These are phyloP conservation scores for Geotrichum carabidarum DNA, from an alignment of 1,139 yeast species.

Conservation along the genomic window DNA sequence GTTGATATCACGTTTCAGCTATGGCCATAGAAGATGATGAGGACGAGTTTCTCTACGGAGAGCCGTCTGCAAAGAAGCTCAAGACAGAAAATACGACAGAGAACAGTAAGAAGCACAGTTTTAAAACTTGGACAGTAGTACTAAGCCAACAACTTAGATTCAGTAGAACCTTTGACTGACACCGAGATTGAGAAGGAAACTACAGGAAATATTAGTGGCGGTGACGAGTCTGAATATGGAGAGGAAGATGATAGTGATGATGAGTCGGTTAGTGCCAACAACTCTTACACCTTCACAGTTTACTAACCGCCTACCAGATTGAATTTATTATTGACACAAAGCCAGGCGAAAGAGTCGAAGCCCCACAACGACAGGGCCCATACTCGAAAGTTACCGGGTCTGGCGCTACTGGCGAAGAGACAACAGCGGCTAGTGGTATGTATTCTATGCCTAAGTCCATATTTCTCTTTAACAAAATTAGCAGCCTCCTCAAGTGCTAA, in stretches of 20 bases:
- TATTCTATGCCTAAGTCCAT: constrained; percentile 14
- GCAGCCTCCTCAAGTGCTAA: too few relatives aligned
- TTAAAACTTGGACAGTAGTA: too few relatives aligned
- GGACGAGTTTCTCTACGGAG: constrained; percentile 82
- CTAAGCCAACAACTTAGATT: neutral
- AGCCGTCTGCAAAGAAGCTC: constrained; percentile 43
- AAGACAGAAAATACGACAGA: constrained; percentile 22
- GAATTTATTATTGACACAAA: constrained; percentile 58
- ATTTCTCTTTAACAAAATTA: constrained; percentile 14
- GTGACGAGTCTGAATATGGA: constrained; percentile 19
- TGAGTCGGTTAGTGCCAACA: neutral
- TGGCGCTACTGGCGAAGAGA: constrained; percentile 21
- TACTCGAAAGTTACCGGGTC: constrained; percentile 21
- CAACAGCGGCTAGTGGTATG: constrained; percentile 35
- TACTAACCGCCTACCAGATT: constrained; percentile 35
- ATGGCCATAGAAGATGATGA: constrained; percentile 46
- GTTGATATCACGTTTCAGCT: neutral
- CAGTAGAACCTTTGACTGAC: neutral
- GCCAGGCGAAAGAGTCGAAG: constrained; percentile 36
- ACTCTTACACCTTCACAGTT: neutral
- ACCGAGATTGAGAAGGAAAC: neutral
- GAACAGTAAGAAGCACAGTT: too few relatives aligned
- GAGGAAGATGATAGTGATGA: constrained; percentile 23
- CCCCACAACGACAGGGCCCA: constrained; percentile 34
- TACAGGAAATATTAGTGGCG: neutral